Evolutionary conservation across 2,329 filamentous ascomycete species (phyloP), one percentile per base, ranked within the genome.

Genomic region (Pseudocercospora ulei): DNA sequence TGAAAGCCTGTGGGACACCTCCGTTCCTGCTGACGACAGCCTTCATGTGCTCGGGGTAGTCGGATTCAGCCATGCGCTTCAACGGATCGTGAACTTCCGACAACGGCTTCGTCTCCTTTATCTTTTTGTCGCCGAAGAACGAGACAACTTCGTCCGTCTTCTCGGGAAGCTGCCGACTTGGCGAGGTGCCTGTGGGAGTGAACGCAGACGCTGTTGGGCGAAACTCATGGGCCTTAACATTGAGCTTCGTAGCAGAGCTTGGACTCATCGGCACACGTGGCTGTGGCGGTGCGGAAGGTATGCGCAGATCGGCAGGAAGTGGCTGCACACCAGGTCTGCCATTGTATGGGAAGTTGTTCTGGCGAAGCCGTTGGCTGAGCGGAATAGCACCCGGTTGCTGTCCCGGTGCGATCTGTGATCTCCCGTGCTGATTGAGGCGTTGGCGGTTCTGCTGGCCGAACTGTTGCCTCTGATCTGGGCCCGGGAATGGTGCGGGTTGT

Each of bases 1-100:
- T 80, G 61, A 80, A 95, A 3, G 88, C 78, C 17, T 81, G 80
- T 23, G 81, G 80, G 37, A 95, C 74, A n/a, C 85, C 86, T 30
- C 78, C 80, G 55, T 90, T 93, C 41, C 77, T 73, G 22, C 76
- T 70, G 68, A 79, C 86, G 47, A 81, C 72, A 39, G 67, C 65
- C 33, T 70, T 66, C 27, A 66, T 61, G 9, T 60, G 60, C n/a
- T 67, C 61, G 13, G 60, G 63, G 44, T 75, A 72, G 59, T 84
- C 85, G 7, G 37, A 43, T 8, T 41, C 45, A 58, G 78, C 78
- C 58, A 84, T 69, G 39, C 84, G 77, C 37, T 86, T 72, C 48
- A 82, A 68, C 6, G 51, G 50, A 53, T 80, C 75, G 62, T 79
- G 80, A 8, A 23, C 25, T 7, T 38, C 24, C 9, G 45, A 42